Conservation (phyloP, 345 rosid species). For the Sonneratia caseolaris region DNA sequence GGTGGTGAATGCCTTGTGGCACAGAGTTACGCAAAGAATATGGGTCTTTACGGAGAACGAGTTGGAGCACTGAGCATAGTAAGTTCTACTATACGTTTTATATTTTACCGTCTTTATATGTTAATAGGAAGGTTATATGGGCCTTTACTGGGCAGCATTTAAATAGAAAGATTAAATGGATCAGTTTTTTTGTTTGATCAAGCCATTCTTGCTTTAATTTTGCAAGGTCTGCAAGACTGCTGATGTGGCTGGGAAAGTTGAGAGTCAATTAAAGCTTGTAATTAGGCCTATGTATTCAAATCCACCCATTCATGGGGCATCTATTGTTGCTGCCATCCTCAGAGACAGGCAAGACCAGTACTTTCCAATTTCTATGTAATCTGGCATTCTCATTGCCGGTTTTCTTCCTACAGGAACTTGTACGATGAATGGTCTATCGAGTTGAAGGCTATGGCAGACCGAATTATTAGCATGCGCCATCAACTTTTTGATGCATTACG, state of each 20-base stretch:
- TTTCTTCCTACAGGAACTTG: constrained; percentile 20
- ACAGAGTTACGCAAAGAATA: constrained; percentile 87
- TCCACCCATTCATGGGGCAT: constrained; percentile 91
- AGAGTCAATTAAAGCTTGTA: constrained; percentile 81
- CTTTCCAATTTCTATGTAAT: not conserved
- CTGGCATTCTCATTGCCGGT: not conserved
- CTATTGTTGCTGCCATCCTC: constrained; percentile 67
- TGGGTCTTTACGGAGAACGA: constrained; percentile 93
- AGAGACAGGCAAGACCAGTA: constrained; percentile 37
- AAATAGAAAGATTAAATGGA: not conserved
- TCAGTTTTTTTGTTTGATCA: not conserved
- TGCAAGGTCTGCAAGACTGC: constrained; percentile 72
- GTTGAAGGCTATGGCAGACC: constrained; percentile 76
- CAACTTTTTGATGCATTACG: constrained; percentile 56
- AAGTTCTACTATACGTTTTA: constrained; percentile 19
- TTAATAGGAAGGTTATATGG: too few relatives aligned
- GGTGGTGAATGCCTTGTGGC: constrained; percentile 83
- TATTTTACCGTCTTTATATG: not conserved
- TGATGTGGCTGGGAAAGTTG: constrained; percentile 65
- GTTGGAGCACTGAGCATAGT: constrained; percentile 97
- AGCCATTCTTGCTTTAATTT: not conserved
- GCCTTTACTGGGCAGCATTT: not conserved
- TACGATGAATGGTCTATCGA: constrained; percentile 67
- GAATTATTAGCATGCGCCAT: constrained; percentile 65
- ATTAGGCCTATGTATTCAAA: constrained; percentile 88